phyloP scores from a whole-genome alignment of 495 filamentous ascomycete species.

The Penicillium coffeae region DNA sequence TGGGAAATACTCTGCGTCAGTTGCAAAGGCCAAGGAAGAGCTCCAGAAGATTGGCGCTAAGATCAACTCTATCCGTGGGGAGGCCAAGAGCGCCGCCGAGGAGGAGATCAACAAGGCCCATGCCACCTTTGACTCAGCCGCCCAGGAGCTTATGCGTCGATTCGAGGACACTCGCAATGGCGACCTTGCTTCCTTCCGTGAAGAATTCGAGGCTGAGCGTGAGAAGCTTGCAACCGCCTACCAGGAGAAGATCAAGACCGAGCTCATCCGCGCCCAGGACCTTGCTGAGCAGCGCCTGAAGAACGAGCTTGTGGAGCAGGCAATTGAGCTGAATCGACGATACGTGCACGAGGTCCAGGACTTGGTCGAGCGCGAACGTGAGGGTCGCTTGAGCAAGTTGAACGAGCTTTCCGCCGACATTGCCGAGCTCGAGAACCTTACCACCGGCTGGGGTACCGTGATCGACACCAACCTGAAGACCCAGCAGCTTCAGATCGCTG shows the following conservation, averaged over 20 bases:
- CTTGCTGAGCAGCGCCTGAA: constrained; percentile 73
- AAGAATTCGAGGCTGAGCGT: constrained; percentile 87
- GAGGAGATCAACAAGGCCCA: constrained; percentile 67
- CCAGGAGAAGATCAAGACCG: constrained; percentile 70
- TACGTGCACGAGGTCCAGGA: constrained; percentile 74
- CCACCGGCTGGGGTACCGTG: constrained; percentile 77
- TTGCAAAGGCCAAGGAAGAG: constrained; percentile 79
- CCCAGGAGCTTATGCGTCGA: constrained; percentile 69
- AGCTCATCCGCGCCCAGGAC: constrained; percentile 68
- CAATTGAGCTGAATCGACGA: constrained; percentile 76
- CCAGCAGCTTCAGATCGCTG: constrained; percentile 89
- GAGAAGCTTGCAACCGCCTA: constrained; percentile 70
- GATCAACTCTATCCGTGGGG: constrained; percentile 66
- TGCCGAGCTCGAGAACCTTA: constrained; percentile 77
- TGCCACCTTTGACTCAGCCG: constrained; percentile 73
- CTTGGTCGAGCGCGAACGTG: constrained; percentile 83
- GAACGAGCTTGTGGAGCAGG: constrained; percentile 88
- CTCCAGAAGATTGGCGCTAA: constrained; percentile 70
- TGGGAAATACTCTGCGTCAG: constrained; percentile 66
- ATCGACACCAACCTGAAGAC: constrained; percentile 87
- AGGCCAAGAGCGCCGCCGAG: constrained; percentile 66
- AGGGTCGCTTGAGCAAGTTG: constrained; percentile 81
- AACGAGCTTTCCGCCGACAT: constrained; percentile 73
- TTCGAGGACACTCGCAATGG: constrained; percentile 66
- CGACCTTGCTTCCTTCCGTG: constrained; percentile 74